These are phyloP conservation scores for Kodamaea leandrae DNA, from an alignment of 805 yeast genomes.

Conservation along the genomic window DNA sequence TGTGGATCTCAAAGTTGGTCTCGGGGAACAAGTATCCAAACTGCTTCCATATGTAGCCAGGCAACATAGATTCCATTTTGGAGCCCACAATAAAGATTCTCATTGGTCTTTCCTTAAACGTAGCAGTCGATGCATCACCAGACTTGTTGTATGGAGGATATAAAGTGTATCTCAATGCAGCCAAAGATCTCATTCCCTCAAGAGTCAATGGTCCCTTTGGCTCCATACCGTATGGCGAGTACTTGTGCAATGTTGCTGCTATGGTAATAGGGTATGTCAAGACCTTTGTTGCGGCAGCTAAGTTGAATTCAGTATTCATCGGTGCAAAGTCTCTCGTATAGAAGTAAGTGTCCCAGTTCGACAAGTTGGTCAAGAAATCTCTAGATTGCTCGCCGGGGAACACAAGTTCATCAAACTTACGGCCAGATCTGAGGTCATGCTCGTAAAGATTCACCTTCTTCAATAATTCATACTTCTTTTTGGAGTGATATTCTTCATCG, in stretches of 20 bases:
- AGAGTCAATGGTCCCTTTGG: slow-evolving; percentile 86
- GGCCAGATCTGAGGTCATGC: slow-evolving; percentile 91
- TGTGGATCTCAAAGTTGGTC: slow-evolving; percentile 78
- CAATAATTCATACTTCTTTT: slow-evolving; percentile 67
- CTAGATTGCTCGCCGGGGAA: slow-evolving; percentile 78
- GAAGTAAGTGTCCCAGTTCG: slow-evolving; percentile 89
- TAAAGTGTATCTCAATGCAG: slow-evolving; percentile 87
- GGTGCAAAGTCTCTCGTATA: slow-evolving; percentile 91
- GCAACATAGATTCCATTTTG: slow-evolving; percentile 88
- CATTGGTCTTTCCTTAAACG: slow-evolving; percentile 80
- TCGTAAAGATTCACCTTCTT: slow-evolving; percentile 89
- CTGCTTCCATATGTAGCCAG: slow-evolving; percentile 95
- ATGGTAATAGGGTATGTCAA: slow-evolving; percentile 90
- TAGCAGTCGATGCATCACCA: slow-evolving; percentile 48
- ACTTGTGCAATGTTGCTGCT: slow-evolving; percentile 77
- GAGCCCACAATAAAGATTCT: slow-evolving; percentile 89
- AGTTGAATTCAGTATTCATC: slow-evolving; percentile 94
- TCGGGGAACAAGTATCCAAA: slow-evolving; percentile 81
- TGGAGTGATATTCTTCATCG: slow-evolving; percentile 69
- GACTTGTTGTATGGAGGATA: slow-evolving; percentile 56
- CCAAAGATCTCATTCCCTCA: slow-evolving; percentile 90
- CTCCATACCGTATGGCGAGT: slow-evolving; percentile 75
- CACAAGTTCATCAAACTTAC: slow-evolving; percentile 93
- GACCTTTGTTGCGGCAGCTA: slow-evolving; percentile 94
- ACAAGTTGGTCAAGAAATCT: slow-evolving; percentile 73